phyloP scores from a whole-genome alignment of 2,329 filamentous ascomycete species.

The Zasmidium citrigriseum region DNA sequence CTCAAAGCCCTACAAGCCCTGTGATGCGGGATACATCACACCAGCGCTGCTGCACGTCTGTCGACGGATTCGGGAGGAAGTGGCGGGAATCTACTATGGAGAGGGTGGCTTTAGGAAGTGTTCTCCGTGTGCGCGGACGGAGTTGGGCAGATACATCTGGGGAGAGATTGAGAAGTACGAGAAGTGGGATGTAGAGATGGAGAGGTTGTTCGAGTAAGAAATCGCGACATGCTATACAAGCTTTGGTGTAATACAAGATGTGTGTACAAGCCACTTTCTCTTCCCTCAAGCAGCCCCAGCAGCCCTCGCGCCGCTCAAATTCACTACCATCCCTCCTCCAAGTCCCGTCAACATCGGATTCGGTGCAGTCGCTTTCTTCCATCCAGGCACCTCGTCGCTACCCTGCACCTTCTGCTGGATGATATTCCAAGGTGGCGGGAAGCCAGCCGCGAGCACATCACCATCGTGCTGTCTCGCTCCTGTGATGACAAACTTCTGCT shows the following conservation, averaged over 20 bases:
- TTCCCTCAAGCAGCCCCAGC: constrained; percentile 28
- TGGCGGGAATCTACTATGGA: constrained; percentile 15
- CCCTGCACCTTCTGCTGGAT: constrained; percentile 62
- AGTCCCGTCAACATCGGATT: constrained; percentile 21
- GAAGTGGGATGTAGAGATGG: too few relatives aligned
- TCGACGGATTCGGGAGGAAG: constrained; percentile 17
- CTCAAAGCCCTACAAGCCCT: background rate
- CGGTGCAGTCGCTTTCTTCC: constrained; percentile 57
- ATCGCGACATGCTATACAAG: too few relatives aligned
- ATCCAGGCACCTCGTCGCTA: constrained; percentile 70
- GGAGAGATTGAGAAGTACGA: too few relatives aligned
- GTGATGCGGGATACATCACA: too few relatives aligned
- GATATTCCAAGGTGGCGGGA: constrained; percentile 72
- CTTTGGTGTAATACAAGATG: too few relatives aligned
- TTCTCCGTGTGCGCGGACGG: background rate
- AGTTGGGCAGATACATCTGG: background rate
- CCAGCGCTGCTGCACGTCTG: constrained; percentile 9
- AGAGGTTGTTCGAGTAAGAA: too few relatives aligned
- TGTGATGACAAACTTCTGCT: constrained; percentile 77
- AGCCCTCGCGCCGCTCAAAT: constrained; percentile 57
- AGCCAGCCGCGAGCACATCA: constrained; percentile 68
- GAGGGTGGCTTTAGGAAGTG: background rate
- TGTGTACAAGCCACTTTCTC: too few relatives aligned
- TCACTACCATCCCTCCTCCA: constrained; percentile 54
- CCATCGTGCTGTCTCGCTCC: constrained; percentile 62